These are phyloP conservation scores for Ophiocordyceps polyrhachis-furcata DNA, from an alignment of 2,329 filamentous ascomycete species.

Conservation along the genomic window DNA sequence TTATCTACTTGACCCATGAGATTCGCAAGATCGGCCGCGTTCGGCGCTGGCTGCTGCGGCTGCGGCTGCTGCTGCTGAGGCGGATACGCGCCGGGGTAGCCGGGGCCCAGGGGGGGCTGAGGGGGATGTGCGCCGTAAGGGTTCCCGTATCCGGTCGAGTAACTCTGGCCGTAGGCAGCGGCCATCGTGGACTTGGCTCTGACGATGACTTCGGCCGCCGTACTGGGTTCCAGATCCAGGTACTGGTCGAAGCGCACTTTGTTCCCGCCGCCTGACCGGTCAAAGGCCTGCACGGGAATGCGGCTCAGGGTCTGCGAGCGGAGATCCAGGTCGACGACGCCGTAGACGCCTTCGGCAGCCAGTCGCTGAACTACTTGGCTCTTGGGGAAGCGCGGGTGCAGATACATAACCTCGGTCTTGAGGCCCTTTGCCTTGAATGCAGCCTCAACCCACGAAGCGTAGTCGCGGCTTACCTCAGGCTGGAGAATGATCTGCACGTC, in stretches of 20 bases:
- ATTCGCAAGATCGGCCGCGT: constrained; percentile 36
- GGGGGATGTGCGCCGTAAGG: constrained; percentile 13
- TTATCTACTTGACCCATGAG: constrained; percentile 52
- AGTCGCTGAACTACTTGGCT: constrained; percentile 68
- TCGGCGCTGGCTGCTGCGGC: constrained; percentile 7
- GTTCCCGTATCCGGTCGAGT: constrained; percentile 10
- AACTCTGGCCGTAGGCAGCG: constrained; percentile 13
- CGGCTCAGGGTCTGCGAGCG: constrained; percentile 51
- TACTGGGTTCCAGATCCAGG: constrained; percentile 56
- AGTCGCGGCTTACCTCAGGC: constrained; percentile 59
- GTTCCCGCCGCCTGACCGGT: constrained; percentile 52
- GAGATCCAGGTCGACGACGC: constrained; percentile 59
- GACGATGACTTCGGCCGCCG: constrained; percentile 65
- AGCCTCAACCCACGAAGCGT: constrained; percentile 65
- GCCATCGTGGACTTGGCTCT: constrained; percentile 38
- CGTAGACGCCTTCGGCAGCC: constrained; percentile 74
- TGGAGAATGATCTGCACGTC: constrained; percentile 78
- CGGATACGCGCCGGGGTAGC: constrained; percentile 14
- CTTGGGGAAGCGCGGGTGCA: constrained; percentile 59
- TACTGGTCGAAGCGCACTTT: constrained; percentile 81
- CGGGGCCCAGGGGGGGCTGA: constrained; percentile 5
- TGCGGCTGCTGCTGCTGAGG: constrained; percentile 13
- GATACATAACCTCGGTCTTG: constrained; percentile 58
- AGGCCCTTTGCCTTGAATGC: constrained; percentile 55
- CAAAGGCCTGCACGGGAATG: constrained; percentile 71